Evolutionary conservation across 2,329 filamentous ascomycete species (phyloP).

Genomic region (Pseudonectria foliicola): DNA sequence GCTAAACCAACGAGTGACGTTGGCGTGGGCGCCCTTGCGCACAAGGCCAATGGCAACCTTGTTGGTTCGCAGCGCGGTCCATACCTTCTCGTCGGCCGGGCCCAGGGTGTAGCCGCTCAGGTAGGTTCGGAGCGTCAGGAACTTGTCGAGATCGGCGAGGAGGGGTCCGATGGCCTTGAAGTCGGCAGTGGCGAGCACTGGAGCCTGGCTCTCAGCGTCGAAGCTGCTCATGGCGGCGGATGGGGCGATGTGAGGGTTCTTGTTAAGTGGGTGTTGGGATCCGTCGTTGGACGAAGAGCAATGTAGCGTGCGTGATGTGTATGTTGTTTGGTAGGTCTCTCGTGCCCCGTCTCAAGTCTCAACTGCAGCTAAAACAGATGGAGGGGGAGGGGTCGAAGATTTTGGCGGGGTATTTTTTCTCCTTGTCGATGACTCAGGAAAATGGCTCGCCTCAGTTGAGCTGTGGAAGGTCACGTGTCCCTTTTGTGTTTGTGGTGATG

Average conservation of each 20-base stretch:
- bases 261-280: neutral
- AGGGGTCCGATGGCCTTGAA: constrained; percentile 76
- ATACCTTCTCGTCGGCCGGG: constrained; percentile 73
- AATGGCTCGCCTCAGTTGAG: neutral
- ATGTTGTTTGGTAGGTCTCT: constrained; percentile 12
- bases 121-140: constrained; percentile 81
- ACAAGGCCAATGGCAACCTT: constrained; percentile 76
- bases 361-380: constrained; percentile 2
- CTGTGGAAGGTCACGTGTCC: neutral
- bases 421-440: constrained; percentile 16
- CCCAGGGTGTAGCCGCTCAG: constrained; percentile 73
- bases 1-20: constrained; percentile 78
- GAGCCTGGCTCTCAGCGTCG: constrained; percentile 18
- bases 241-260: neutral
- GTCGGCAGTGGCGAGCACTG: constrained; percentile 34
- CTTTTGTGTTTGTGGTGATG: neutral
- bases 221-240: constrained; percentile 18
- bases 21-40: constrained; percentile 68
- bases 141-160: constrained; percentile 73
- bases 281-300: neutral
- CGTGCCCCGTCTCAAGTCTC: constrained; percentile 13
- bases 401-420: constrained; percentile 17
- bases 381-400: constrained; percentile 19
- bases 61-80: constrained; percentile 76
- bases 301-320: constrained; percentile 3